These are phyloP conservation scores for Wickerhamiella cacticola DNA, from an alignment of 805 yeast species.

Conservation along the genomic window DNA sequence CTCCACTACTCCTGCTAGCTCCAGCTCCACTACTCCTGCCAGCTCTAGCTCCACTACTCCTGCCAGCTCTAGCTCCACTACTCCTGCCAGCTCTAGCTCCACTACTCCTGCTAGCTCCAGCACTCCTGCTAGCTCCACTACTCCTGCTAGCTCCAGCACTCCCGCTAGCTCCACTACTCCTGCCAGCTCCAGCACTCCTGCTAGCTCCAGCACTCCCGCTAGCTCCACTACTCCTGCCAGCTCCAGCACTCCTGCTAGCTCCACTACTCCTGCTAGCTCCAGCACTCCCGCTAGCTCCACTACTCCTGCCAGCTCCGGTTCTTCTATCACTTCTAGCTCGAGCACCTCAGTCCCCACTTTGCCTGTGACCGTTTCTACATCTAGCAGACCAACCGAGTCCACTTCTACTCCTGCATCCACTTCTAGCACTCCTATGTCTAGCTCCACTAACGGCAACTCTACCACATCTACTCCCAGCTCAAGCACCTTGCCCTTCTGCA, in stretches of 20 bases:
- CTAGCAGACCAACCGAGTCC: neutral
- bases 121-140: neutral
- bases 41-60: neutral
- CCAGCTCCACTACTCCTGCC: neutral
- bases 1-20: neutral
- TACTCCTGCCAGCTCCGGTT: neutral
- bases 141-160: neutral
- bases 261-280: too few species aligned
- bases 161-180: neutral
- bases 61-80: neutral
- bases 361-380: neutral
- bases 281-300: neutral
- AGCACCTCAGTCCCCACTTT: neutral
- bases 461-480: neutral
- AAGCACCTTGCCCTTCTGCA: conserved; percentile 2
- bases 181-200: neutral
- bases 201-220: neutral
- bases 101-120: neutral
- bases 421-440: neutral
- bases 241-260: too few species aligned
- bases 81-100: neutral
- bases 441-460: neutral
- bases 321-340: neutral
- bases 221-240: neutral
- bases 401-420: neutral